Conservation (phyloP, 805 yeast genomes). For the Blastobotrys peoriensis region DNA sequence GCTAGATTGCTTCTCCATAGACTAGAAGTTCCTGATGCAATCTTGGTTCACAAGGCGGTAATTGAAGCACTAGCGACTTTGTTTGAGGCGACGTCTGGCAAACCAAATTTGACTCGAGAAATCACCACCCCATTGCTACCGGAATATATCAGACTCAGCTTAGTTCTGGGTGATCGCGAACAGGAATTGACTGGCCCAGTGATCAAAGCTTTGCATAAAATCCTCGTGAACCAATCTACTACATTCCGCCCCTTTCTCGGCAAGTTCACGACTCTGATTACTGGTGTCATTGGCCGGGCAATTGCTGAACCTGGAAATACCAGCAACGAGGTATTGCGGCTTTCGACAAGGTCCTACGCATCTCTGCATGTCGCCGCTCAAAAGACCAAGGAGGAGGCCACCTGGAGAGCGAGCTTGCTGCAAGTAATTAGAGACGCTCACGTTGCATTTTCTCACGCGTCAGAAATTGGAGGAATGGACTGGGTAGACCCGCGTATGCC, state of each 20-base stretch:
- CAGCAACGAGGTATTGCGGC: slow-evolving; percentile 35
- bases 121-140: slow-evolving; percentile 73
- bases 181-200: slow-evolving; percentile 33
- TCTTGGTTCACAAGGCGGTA: slow-evolving; percentile 27
- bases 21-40: slow-evolving; percentile 31
- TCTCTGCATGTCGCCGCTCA: slow-evolving; percentile 49
- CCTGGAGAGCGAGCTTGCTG: slow-evolving; percentile 44
- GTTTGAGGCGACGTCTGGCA: slow-evolving; percentile 45
- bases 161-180: slow-evolving; percentile 40
- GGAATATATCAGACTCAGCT: slow-evolving; percentile 45
- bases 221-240: slow-evolving; percentile 58
- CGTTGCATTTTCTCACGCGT: not conserved
- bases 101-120: slow-evolving; percentile 80
- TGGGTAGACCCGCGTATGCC: not conserved
- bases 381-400: slow-evolving; percentile 44
- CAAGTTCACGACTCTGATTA: slow-evolving; percentile 46
- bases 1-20: slow-evolving; percentile 33
- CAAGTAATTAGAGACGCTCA: slow-evolving; percentile 29
- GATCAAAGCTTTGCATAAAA: slow-evolving; percentile 37
- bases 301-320: slow-evolving; percentile 32
- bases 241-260: slow-evolving; percentile 76
- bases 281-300: slow-evolving; percentile 29
- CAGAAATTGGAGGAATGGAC: not conserved
- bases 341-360: slow-evolving; percentile 47
- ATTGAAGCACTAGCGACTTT: slow-evolving; percentile 24